Conservation (phyloP, 306 rosid genomes). For the Potentilla sterilis region DNA sequence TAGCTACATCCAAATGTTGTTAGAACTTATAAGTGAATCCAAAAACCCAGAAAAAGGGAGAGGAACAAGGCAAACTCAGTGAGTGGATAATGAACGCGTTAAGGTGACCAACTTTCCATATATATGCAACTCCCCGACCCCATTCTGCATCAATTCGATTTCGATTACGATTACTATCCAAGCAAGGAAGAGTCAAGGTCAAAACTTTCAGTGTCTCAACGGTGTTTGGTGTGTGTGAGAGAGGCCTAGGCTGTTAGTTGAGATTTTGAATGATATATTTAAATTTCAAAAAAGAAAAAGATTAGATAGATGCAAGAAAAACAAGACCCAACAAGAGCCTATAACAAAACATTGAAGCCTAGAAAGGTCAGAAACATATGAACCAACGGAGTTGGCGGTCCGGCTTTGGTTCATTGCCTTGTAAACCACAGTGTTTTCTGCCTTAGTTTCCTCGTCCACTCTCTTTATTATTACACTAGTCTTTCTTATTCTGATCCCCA, state of each 20-base stretch:
- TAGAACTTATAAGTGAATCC: not conserved
- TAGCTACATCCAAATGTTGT: not conserved
- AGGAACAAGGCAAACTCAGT: not conserved
- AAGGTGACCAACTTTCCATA: not conserved
- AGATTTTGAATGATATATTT: not conserved
- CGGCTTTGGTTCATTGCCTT: slow-evolving; percentile 22
- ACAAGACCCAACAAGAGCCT: not conserved
- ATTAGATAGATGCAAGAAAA: no score
- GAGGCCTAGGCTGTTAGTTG: slow-evolving; percentile 1
- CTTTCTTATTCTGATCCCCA: not conserved
- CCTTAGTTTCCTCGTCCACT: slow-evolving; percentile 5
- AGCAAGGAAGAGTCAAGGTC: not conserved
- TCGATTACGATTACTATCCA: not conserved
- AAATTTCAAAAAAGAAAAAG: not conserved
- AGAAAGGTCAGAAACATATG: not conserved
- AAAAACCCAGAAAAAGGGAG: not conserved
- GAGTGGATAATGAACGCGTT: not conserved
- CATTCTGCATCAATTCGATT: not conserved
- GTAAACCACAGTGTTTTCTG: slow-evolving; percentile 13
- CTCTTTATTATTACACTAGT: slow-evolving; percentile 1
- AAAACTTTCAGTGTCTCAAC: not conserved
- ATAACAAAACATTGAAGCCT: not conserved
- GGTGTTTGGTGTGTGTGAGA: slow-evolving; percentile 5
- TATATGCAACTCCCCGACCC: not conserved
- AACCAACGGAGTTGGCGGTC: slow-evolving; percentile 19